Conservation (phyloP, 352 stramenopile genomes). For the Phytopythium aichiense region DNA sequence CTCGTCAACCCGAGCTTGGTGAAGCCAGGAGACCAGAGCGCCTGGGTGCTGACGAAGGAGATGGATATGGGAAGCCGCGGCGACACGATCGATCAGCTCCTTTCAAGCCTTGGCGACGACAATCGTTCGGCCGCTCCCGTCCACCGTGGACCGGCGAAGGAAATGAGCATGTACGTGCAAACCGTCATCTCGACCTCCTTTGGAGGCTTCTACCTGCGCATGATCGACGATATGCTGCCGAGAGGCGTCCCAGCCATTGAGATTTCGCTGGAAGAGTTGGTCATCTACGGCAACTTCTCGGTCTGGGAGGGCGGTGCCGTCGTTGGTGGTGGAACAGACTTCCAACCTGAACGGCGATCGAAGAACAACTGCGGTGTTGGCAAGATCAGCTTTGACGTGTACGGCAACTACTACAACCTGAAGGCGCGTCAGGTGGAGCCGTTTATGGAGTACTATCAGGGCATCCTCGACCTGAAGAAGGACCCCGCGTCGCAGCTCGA, state of each 20-base stretch:
- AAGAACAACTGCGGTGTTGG: conserved; percentile 69
- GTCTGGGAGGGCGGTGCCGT: conserved; percentile 51
- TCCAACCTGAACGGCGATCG: conserved; percentile 30
- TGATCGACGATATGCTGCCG: conserved; percentile 82
- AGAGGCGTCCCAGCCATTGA: conserved; percentile 75
- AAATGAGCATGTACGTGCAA: conserved; percentile 68
- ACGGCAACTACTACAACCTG: conserved; percentile 88
- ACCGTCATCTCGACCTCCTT: conserved; percentile 80
- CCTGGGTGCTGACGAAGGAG: conserved; percentile 76
- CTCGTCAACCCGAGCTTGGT: conserved; percentile 73
- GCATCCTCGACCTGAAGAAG: conserved; percentile 74
- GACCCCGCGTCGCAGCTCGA: conserved; percentile 57
- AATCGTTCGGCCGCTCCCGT: conserved; percentile 4
- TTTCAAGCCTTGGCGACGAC: conserved; percentile 66
- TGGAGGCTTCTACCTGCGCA: conserved; percentile 81
- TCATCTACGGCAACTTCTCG: conserved; percentile 67
- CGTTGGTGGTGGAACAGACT: not conserved
- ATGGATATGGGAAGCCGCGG: conserved; percentile 74
- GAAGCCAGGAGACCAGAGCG: conserved; percentile 60
- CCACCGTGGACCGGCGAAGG: not conserved
- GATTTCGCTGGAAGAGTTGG: conserved; percentile 69
- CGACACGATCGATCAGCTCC: conserved; percentile 71
- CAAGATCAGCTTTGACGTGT: conserved; percentile 77
- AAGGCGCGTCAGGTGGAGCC: conserved; percentile 71
- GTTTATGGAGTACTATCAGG: conserved; percentile 85